Evolutionary conservation across 2,329 filamentous ascomycete genomes (phyloP), one percentile per base, ranked within the genome.

Genomic region (Pseudogymnoascus sp.): DNA sequence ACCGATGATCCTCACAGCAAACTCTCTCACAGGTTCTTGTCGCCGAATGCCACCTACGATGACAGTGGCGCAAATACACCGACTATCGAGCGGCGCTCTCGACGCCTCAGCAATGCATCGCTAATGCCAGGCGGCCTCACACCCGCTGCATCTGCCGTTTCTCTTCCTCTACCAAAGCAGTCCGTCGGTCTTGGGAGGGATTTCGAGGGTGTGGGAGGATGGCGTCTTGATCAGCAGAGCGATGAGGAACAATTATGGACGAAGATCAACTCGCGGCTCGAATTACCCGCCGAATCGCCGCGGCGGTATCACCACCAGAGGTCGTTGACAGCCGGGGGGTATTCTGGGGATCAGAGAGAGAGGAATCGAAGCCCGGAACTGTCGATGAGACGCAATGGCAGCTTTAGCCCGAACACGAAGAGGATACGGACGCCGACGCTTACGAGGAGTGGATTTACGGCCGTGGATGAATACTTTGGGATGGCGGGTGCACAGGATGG

Each of bases 181-280:
- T 80, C 77, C 63, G 70, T 81, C 35, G 81, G 81, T 0, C 72
- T 80, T 3, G 78, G 80, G 60, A 74, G 83, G 30, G 83, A 86
- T 67, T 86, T 80, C 65, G 83, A 86, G 65, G 83, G 83, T 6
- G 71, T 86, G 1, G 83, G 83, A 16, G 83, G 83, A 2, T 86
- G 82, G 81, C 74, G 81, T 57, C 65, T 83, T 1, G 74, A 66
- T 67, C 71, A 73, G 65, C 70, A 61, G 67, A 67, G 60, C 12
- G 67, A 69, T 37, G 73, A 74, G 12, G 74, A 75, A 35, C 71
- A 66, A 4, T 66, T 75, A 33, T 83, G 81, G 80, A 78, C 77
- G 16, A 78, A 76, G 47, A 80, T 82, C 64, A 82, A 82, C 65
- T 80, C 79, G 1, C 73, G 79, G 9, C 73, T 81, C 6, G 79